These are phyloP conservation scores for Ceratocystis harringtonii DNA, from an alignment of 2,329 filamentous ascomycete species.

Conservation along the genomic window DNA sequence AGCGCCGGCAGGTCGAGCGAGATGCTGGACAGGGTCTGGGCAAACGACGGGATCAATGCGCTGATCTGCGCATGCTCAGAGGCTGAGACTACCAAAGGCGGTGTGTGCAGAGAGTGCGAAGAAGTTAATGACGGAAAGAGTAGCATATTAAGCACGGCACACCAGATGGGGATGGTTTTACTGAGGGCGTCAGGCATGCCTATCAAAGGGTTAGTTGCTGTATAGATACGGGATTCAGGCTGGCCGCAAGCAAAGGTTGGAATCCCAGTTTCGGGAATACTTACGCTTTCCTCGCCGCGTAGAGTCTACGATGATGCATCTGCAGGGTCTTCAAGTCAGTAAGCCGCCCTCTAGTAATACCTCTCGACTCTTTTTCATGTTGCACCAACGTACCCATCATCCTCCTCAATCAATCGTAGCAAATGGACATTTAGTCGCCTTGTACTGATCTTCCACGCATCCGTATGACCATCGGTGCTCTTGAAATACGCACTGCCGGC, in stretches of 20 bases:
- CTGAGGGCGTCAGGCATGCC: slow-evolving; percentile 87
- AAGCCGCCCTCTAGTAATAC: neutral
- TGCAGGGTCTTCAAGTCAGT: slow-evolving; percentile 21
- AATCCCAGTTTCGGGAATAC: slow-evolving; percentile 20
- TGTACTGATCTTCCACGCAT: slow-evolving; percentile 80
- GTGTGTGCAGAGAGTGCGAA: slow-evolving; percentile 47
- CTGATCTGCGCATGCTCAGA: slow-evolving; percentile 73
- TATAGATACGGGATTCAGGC: neutral
- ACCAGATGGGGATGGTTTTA: slow-evolving; percentile 92
- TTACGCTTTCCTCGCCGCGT: slow-evolving; percentile 76
- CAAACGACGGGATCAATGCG: slow-evolving; percentile 40
- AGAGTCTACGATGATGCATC: slow-evolving; percentile 78
- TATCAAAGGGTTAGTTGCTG: slow-evolving; percentile 23
- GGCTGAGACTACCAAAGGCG: slow-evolving; percentile 53
- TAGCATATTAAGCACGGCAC: slow-evolving; percentile 64
- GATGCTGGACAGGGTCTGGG: slow-evolving; percentile 38
- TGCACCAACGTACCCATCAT: slow-evolving; percentile 42
- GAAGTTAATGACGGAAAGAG: slow-evolving; percentile 46
- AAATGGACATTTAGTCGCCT: slow-evolving; percentile 74
- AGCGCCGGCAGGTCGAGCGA: slow-evolving; percentile 43
- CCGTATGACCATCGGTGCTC: slow-evolving; percentile 86
- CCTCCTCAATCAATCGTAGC: slow-evolving; percentile 47
- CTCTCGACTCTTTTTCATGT: neutral
- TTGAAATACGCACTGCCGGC: slow-evolving; percentile 82
- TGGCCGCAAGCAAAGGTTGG: too few relatives aligned